A percentile compares a stretch with the other conserved stretches of the same genome.
Evolutionary conservation across 1,284 basidiomycete species (phyloP).

Genomic region (Megacollybia platyphylla): DNA sequence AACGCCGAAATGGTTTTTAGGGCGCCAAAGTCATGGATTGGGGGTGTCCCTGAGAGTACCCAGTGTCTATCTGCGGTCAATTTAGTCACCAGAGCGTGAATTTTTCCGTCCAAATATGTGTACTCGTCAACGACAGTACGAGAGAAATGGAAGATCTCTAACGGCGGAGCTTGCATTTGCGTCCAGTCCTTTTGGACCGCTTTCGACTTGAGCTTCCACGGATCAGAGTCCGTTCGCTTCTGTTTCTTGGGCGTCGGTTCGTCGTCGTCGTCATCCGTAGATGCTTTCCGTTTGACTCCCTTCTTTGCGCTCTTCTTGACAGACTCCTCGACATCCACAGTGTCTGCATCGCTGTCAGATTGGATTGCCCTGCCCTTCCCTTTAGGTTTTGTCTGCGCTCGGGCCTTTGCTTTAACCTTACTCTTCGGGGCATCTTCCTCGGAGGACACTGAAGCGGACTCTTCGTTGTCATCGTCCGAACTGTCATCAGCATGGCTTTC

Average conservation of each 20-base stretch:
- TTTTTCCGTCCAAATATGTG: constrained; percentile 80
- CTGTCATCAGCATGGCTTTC: constrained; percentile 14
- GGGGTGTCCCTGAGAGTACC: constrained; percentile 95
- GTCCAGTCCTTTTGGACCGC: constrained; percentile 66
- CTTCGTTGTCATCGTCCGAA: constrained; percentile 30
- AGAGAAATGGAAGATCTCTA: constrained; percentile 88
- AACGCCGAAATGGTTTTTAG: constrained; percentile 87
- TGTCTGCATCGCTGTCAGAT: constrained; percentile 15
- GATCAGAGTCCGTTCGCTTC: constrained; percentile 61
- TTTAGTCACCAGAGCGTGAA: constrained; percentile 68
- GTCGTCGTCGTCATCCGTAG: constrained; percentile 30
- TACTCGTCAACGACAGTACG: constrained; percentile 92
- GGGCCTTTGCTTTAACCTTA: constrained; percentile 9
- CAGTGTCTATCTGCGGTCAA: constrained; percentile 75
- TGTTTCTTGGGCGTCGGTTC: constrained; percentile 34
- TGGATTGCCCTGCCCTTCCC: constrained; percentile 13
- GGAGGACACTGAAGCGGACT: constrained; percentile 13
- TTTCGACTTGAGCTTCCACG: constrained; percentile 65
- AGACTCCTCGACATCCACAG: constrained; percentile 47
- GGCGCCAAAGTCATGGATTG: constrained; percentile 82
- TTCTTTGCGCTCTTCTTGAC: constrained; percentile 26
- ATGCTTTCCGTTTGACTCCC: constrained; percentile 32
- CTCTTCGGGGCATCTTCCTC: constrained; percentile 11
- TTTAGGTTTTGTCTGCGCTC: constrained; percentile 11
- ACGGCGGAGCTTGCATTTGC: constrained; percentile 67